Percentiles rank a stretch among this genome's conserved stretches.
phyloP scores from a whole-genome alignment of 768 basidiomycete species.

The Trametes meyenii region DNA sequence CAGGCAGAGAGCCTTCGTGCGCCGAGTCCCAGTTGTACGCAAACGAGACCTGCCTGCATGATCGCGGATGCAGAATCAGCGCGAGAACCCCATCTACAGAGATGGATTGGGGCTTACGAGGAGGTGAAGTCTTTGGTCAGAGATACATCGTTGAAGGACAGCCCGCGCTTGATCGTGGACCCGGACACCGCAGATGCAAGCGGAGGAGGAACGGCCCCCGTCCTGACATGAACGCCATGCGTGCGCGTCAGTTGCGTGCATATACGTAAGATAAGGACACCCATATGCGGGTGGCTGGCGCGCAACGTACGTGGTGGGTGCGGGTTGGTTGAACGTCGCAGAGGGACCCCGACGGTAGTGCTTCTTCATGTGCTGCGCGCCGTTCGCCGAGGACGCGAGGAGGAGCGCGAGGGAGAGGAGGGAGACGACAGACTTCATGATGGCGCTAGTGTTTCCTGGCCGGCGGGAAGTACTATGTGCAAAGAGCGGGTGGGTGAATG shows the following conservation, averaged over 20 bases:
- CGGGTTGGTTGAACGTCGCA: slow-evolving; percentile 21
- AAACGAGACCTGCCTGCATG: slow-evolving; percentile 28
- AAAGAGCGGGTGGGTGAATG: slow-evolving; percentile 11
- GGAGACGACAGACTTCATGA: slow-evolving; percentile 31
- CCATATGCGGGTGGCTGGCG: neutral
- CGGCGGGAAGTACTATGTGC: slow-evolving; percentile 15
- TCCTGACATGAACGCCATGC: slow-evolving; percentile 4
- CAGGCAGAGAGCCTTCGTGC: slow-evolving; percentile 23
- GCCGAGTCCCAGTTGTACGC: slow-evolving; percentile 34
- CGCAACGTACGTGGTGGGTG: slow-evolving; percentile 19
- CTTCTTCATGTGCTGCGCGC: slow-evolving; percentile 24
- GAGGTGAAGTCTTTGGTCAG: slow-evolving; percentile 27
- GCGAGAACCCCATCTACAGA: neutral
- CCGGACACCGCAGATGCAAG: slow-evolving; percentile 5
- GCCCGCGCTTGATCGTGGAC: slow-evolving; percentile 30
- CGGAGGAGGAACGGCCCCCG: slow-evolving; percentile 11
- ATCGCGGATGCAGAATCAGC: neutral
- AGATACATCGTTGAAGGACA: slow-evolving; percentile 32
- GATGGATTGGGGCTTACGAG: slow-evolving; percentile 16
- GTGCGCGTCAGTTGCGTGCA: slow-evolving; percentile 9
- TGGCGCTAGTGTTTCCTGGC: slow-evolving; percentile 8
- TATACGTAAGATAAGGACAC: neutral
- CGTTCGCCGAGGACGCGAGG: slow-evolving; percentile 26
- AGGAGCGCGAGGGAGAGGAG: slow-evolving; percentile 29
- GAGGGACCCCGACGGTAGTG: slow-evolving; percentile 26